Evolutionary conservation across 169 alveolate species (phyloP).

Genomic region (Plasmodium chabaudi): DNA sequence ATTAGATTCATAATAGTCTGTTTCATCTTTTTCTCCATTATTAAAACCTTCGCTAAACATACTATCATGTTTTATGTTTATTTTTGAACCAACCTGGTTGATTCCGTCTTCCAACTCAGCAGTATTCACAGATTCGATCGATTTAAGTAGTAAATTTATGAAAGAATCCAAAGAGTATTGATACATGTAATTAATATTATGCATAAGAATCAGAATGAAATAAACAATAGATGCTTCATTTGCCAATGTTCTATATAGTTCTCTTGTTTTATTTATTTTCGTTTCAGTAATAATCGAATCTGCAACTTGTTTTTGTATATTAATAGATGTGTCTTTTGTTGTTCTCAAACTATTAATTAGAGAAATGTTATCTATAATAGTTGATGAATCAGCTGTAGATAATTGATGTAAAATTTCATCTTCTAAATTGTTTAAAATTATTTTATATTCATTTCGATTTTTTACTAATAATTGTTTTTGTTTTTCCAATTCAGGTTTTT

Average conservation of each 20-base stretch:
- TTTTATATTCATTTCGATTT: constrained; percentile 94
- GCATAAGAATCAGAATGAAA: constrained; percentile 94
- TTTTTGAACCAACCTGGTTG: constrained; percentile 18
- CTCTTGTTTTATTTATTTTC: constrained; percentile 95
- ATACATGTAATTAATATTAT: constrained; percentile 97
- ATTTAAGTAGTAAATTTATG: constrained; percentile 90
- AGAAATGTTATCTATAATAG: constrained; percentile 93
- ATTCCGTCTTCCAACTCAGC: constrained; percentile 75
- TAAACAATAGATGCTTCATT: constrained; percentile 97
- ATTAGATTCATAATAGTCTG: constrained; percentile 16
- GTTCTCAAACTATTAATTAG: constrained; percentile 93
- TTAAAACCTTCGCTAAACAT: constrained; percentile 84
- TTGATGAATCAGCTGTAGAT: constrained; percentile 96
- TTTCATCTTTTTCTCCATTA: neutral
- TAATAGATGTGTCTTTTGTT: constrained; percentile 94
- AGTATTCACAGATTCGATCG: constrained; percentile 82
- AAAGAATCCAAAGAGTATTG: constrained; percentile 96
- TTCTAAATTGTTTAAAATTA: constrained; percentile 93
- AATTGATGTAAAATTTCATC: constrained; percentile 93
- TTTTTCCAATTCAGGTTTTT: constrained; percentile 96
- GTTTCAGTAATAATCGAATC: constrained; percentile 91
- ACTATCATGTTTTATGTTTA: constrained; percentile 89
- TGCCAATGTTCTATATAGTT: constrained; percentile 95
- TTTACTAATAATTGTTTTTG: constrained; percentile 94
- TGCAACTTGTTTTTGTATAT: constrained; percentile 91